Evolutionary conservation across 2,329 filamentous ascomycete genomes (phyloP).

Genomic region (Pleurostoma richardsiae): DNA sequence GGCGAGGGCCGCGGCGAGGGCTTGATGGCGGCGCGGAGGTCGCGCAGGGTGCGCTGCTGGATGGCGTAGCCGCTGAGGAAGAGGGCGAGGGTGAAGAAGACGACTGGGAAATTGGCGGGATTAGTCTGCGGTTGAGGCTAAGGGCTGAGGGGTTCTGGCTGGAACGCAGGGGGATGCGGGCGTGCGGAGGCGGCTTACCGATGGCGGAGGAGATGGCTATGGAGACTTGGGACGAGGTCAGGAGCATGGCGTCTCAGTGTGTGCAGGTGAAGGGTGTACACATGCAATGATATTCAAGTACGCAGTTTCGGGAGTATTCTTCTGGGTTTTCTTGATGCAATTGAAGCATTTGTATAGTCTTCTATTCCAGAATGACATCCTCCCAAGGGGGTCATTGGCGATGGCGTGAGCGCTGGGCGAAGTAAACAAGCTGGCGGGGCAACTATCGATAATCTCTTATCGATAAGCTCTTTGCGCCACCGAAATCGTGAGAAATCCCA

Average conservation of each 20-base stretch:
- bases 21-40: slow-evolving; percentile 69
- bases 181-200: slow-evolving; percentile 38
- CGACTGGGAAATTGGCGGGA: slow-evolving; percentile 40
- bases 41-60: slow-evolving; percentile 78
- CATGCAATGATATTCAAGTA: too few species aligned
- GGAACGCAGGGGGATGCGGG: not conserved
- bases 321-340: too few species aligned
- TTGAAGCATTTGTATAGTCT: too few species aligned
- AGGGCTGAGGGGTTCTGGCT: not conserved
- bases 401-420: not conserved
- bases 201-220: slow-evolving; percentile 59
- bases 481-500: too few species aligned
- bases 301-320: too few species aligned
- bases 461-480: slow-evolving; percentile 9
- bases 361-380: too few species aligned
- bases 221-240: slow-evolving; percentile 68
- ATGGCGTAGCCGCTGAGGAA: slow-evolving; percentile 85
- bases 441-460: slow-evolving; percentile 34
- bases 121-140: slow-evolving; percentile 2
- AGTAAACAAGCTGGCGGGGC: slow-evolving; percentile 23
- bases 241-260: slow-evolving; percentile 30
- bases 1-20: slow-evolving; percentile 41
- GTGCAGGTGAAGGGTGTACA: too few species aligned
- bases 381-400: too few species aligned
- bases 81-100: slow-evolving; percentile 73